Evolutionary conservation across 2,329 filamentous ascomycete genomes (phyloP), one percentile per base, ranked within the genome.

Genomic region (Dactylonectria estremocensis): DNA sequence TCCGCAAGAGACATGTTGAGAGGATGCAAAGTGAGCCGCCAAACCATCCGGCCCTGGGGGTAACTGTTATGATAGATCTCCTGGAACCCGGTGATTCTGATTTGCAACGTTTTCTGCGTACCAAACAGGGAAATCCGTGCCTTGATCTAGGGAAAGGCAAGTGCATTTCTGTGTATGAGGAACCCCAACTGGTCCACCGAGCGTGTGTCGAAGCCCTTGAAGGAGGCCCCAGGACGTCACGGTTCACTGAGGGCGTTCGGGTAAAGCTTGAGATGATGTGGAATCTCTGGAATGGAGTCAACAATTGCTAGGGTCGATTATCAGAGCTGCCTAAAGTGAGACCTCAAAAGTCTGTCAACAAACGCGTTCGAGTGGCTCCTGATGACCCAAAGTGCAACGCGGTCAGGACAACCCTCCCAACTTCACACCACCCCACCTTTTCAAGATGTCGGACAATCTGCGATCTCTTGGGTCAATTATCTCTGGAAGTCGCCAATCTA

Each of bases 361-460:
- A 45, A 45, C 2, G 16, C 11, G 40, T n/a, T 2, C n/a, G n/a
- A 45, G 40, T 45, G 4, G 40, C 40, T 8, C 16, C 40, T 45
- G 11, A n/a, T 45, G 40, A n/a, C 40, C 11, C 40, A 45, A 45
- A 45, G 5, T n/a, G 11, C 40, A n/a, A 45, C 40, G 14, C 40
- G 40, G 40, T 45, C 40, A 45, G 40, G 22, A 31, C 49, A 52
- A 52, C 14, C 49, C 14, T 52, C 14, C 22, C 49, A 52, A 22
- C 49, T 52, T 52, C 49, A 52, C 24, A 52, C 20, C 10, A 52
- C 49, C 24, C 33, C 49, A 52, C 33, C 24, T 33, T 52, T 33
- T 52, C 49, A 52, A 28, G 24, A 52, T 52, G 49, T 31, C 24
- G 5, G 22, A 9, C 14, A 33, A 52, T 28, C 24, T 28, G 14